Percentiles rank a stretch among this genome's conserved stretches.
phyloP scores from a whole-genome alignment of 306 rosid genomes.

The Medicago arabica region DNA sequence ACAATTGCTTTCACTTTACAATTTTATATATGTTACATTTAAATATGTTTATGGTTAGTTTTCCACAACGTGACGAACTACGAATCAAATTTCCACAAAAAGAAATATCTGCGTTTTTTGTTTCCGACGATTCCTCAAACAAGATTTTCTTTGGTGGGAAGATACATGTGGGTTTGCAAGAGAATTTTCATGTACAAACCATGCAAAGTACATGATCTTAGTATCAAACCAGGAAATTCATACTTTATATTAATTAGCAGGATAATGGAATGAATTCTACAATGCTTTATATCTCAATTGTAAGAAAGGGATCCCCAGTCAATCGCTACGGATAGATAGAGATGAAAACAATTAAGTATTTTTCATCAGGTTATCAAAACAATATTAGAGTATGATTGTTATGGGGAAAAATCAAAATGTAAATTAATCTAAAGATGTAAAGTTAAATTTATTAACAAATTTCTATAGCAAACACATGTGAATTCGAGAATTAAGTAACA shows the following conservation, averaged over 20 bases:
- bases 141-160: no score
- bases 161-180: no score
- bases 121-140: no score
- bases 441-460: background rate
- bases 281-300: no score
- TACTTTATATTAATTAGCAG: no score
- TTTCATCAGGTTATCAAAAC: background rate
- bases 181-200: no score
- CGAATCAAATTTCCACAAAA: no score
- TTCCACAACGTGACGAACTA: background rate
- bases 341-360: background rate
- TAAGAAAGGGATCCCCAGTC: no score
- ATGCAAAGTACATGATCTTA: no score
- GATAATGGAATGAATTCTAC: no score
- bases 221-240: no score
- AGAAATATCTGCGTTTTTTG: no score
- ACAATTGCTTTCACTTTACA: background rate
- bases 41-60: background rate
- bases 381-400: background rate
- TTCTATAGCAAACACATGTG: background rate
- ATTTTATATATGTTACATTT: background rate
- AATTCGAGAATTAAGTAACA: background rate
- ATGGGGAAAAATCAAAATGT: background rate
- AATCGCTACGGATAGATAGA: background rate
- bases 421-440: background rate